phyloP scores from a whole-genome alignment of 2,329 filamentous ascomycete species.

The Sporothrix pseudoabietina region DNA sequence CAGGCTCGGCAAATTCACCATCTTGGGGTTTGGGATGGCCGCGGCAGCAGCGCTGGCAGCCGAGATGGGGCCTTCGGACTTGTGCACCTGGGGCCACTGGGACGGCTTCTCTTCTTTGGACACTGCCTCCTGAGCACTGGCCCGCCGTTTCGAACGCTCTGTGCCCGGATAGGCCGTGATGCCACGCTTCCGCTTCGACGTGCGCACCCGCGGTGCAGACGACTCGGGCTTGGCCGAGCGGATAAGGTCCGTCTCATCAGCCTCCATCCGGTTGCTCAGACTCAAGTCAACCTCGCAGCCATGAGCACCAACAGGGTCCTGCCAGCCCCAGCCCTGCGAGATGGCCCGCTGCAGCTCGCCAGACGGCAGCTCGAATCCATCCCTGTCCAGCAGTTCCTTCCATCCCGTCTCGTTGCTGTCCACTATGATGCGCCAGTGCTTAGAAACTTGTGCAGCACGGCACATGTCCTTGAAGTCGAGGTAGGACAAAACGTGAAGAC shows the following conservation, averaged over 20 bases:
- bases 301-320: conserved; percentile 74
- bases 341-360: conserved; percentile 87
- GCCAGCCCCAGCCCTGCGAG: conserved; percentile 94
- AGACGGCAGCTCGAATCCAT: conserved; percentile 76
- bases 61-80: conserved; percentile 80
- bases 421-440: conserved; percentile 86
- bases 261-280: conserved; percentile 54
- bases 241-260: conserved; percentile 56
- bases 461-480: conserved; percentile 85
- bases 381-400: conserved; percentile 86
- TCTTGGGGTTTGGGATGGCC: conserved; percentile 77
- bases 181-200: conserved; percentile 60
- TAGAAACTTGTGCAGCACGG: conserved; percentile 88
- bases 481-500: conserved; percentile 83
- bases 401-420: conserved; percentile 94
- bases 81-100: conserved; percentile 51
- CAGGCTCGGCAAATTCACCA: conserved; percentile 72
- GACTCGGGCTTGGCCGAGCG: conserved; percentile 45
- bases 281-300: conserved; percentile 83
- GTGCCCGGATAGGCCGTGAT: conserved; percentile 49
- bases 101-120: conserved; percentile 48
- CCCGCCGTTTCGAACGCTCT: conserved; percentile 58
- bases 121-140: conserved; percentile 50
- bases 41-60: conserved; percentile 81
- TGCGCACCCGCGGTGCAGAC: conserved; percentile 49